Percentiles rank a stretch among this genome's conserved stretches.
phyloP scores from a whole-genome alignment of 768 basidiomycete genomes.

The Suillus subluteus region DNA sequence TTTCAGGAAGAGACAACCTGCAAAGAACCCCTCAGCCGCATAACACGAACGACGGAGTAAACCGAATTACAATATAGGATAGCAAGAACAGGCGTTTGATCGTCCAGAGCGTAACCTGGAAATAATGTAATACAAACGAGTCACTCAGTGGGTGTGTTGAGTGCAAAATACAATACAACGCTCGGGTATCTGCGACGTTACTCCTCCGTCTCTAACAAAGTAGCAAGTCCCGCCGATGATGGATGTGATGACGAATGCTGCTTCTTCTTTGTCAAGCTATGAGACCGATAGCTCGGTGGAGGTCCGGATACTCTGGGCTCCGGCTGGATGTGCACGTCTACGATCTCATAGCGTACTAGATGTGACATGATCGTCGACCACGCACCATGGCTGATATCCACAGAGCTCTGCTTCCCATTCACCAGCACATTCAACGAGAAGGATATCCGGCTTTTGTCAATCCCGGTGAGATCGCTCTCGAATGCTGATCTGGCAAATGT shows the following conservation, averaged over 20 bases:
- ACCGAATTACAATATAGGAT: not conserved
- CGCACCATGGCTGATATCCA: slow-evolving; percentile 54
- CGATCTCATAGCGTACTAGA: slow-evolving; percentile 50
- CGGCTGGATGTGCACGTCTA: slow-evolving; percentile 46
- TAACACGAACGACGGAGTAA: not conserved
- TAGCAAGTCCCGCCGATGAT: not conserved
- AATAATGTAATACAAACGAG: not conserved
- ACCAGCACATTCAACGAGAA: slow-evolving; percentile 44
- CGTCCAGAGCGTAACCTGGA: no score
- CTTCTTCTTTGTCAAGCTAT: slow-evolving; percentile 18
- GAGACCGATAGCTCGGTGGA: slow-evolving; percentile 43
- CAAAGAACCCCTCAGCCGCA: not conserved
- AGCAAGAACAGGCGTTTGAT: not conserved
- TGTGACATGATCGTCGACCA: slow-evolving; percentile 48
- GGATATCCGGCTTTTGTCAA: slow-evolving; percentile 45
- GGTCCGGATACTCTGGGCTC: slow-evolving; percentile 28
- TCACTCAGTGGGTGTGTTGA: no score
- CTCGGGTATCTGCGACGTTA: not conserved
- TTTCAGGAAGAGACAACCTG: not conserved
- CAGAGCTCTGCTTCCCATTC: slow-evolving; percentile 37
- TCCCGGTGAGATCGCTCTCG: slow-evolving; percentile 38
- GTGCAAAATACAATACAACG: not conserved
- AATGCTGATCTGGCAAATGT: slow-evolving; percentile 55
- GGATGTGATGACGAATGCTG: not conserved
- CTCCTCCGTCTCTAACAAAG: not conserved